Percentiles rank a stretch among this genome's conserved stretches.
These are phyloP conservation scores for Cenchrus fungigraminus DNA, from an alignment of 176 grass and related monocot genomes.

Conservation along the genomic window DNA sequence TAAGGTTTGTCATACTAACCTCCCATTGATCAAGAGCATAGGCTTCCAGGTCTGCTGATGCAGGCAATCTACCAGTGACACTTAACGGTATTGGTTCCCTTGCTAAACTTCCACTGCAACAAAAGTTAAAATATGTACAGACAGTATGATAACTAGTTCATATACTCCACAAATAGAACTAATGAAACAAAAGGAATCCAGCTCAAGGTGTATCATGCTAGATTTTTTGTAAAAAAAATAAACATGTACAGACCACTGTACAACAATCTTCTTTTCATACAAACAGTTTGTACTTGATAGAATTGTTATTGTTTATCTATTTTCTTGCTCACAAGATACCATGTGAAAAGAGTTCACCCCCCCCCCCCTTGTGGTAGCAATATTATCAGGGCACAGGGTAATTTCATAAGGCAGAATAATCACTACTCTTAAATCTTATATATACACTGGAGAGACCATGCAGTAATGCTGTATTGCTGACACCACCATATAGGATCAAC, in stretches of 20 bases:
- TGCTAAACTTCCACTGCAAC: slow-evolving; percentile 76
- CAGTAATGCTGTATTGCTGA: too few relatives aligned
- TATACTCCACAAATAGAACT: slow-evolving; percentile 4
- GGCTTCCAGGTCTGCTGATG: slow-evolving; percentile 67
- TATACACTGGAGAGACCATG: neutral
- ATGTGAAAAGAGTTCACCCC: neutral
- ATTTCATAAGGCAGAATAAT: neutral
- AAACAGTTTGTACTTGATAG: too few relatives aligned
- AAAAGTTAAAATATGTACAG: slow-evolving; percentile 18
- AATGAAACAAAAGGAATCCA: neutral
- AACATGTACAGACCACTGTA: neutral
- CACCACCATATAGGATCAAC: neutral
- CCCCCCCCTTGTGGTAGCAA: neutral
- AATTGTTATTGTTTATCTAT: neutral
- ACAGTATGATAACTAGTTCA: slow-evolving; percentile 12
- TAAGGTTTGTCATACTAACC: slow-evolving; percentile 41
- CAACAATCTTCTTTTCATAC: neutral
- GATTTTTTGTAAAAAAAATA: neutral
- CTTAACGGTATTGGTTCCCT: slow-evolving; percentile 72
- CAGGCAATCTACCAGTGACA: slow-evolving; percentile 71
- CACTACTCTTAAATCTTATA: neutral
- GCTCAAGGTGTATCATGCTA: neutral
- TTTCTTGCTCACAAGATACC: slow-evolving; percentile 15
- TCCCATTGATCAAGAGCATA: slow-evolving; percentile 93
- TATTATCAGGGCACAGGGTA: neutral